Percentiles rank a stretch among this genome's conserved stretches.
These are phyloP conservation scores for Glycyrrhiza uralensis DNA, from an alignment of 306 rosid genomes.

Conservation along the genomic window DNA sequence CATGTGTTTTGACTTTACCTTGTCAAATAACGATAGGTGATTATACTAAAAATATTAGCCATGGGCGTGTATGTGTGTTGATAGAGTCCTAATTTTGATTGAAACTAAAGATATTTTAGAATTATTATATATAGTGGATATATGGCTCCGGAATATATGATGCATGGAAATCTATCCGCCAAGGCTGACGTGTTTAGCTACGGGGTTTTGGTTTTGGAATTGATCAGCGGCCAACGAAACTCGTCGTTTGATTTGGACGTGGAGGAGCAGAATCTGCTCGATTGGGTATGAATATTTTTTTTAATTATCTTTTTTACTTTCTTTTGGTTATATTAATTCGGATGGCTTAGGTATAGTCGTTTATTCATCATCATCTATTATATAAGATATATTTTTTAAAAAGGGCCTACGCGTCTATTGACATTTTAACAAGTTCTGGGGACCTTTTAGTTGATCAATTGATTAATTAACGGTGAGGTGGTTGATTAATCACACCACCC, in stretches of 20 bases:
- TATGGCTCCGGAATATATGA: constrained; percentile 93
- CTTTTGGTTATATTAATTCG: neutral
- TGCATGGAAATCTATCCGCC: constrained; percentile 75
- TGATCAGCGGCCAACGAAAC: constrained; percentile 72
- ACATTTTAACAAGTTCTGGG: neutral
- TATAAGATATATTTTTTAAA: too few species aligned
- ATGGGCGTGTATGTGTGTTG: neutral
- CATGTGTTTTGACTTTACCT: too few species aligned
- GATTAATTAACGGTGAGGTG: neutral
- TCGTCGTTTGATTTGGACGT: constrained; percentile 29
- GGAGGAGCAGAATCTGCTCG: constrained; percentile 35
- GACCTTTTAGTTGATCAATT: neutral
- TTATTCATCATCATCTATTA: neutral
- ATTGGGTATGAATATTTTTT: constrained; percentile 31
- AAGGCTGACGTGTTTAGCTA: constrained; percentile 89
- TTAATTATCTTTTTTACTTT: neutral
- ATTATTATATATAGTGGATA: constrained; percentile 56
- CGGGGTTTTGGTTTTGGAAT: constrained; percentile 84
- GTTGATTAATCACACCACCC: neutral
- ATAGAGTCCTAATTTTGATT: neutral
- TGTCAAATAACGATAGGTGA: too few species aligned
- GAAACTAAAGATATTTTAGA: neutral
- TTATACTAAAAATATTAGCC: too few species aligned
- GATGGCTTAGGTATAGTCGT: too few species aligned
- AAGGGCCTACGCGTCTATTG: neutral